Conservation (phyloP, 352 stramenopile species). For the Phytophthora cactorum region DNA sequence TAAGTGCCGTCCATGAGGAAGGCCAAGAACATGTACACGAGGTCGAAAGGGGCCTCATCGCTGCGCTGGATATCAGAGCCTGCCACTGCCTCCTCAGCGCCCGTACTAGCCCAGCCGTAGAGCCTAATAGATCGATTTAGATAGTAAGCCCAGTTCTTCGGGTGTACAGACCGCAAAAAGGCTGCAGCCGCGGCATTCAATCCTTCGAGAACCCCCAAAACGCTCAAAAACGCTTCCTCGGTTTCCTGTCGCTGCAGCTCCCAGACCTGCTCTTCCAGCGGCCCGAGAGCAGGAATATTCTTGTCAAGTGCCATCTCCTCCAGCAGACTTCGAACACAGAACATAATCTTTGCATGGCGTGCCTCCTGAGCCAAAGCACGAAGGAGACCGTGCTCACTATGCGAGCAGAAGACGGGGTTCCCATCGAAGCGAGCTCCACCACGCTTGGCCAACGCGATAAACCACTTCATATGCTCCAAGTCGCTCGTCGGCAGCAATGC, state of each 20-base stretch:
- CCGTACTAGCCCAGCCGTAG: slow-evolving; percentile 76
- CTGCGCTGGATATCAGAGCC: slow-evolving; percentile 67
- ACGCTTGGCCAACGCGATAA: slow-evolving; percentile 59
- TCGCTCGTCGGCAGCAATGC: slow-evolving; percentile 67
- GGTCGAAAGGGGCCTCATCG: slow-evolving; percentile 81
- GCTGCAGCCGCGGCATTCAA: slow-evolving; percentile 58
- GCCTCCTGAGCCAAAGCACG: slow-evolving; percentile 60
- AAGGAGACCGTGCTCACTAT: slow-evolving; percentile 65
- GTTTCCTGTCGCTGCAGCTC: slow-evolving; percentile 64
- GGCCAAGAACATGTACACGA: slow-evolving; percentile 80
- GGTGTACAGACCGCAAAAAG: slow-evolving; percentile 67
- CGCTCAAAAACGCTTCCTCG: slow-evolving; percentile 60
- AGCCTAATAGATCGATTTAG: slow-evolving; percentile 64
- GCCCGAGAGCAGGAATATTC: slow-evolving; percentile 71
- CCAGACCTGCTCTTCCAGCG: slow-evolving; percentile 68
- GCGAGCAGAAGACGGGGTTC: slow-evolving; percentile 63
- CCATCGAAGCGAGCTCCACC: slow-evolving; percentile 57
- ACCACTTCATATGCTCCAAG: slow-evolving; percentile 81
- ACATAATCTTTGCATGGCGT: slow-evolving; percentile 68
- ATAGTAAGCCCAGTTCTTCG: slow-evolving; percentile 74
- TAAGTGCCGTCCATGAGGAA: slow-evolving; percentile 81
- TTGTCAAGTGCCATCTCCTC: slow-evolving; percentile 77
- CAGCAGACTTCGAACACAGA: slow-evolving; percentile 73
- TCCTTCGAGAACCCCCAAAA: slow-evolving; percentile 55
- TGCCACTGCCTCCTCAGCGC: slow-evolving; percentile 56